Conservation (phyloP, 768 basidiomycete genomes). For the Leccinellum luteum region DNA sequence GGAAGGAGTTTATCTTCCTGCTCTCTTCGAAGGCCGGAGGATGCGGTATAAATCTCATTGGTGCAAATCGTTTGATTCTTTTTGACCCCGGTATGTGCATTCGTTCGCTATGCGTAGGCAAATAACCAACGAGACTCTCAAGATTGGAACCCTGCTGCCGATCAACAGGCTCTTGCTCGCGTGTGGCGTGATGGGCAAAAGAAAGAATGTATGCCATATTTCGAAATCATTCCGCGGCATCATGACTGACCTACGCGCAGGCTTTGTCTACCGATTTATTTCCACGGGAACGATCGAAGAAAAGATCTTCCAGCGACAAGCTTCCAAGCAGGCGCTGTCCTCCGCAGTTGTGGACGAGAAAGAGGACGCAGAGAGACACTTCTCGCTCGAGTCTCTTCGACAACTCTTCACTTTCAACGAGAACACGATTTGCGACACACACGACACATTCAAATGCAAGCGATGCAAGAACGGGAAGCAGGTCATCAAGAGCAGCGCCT, state of each 20-base stretch:
- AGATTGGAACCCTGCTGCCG: slow-evolving; percentile 99
- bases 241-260: slow-evolving; percentile 36
- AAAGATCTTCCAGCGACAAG: slow-evolving; percentile 98
- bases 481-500: slow-evolving; percentile 72
- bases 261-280: slow-evolving; percentile 98
- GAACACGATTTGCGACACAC: slow-evolving; percentile 85
- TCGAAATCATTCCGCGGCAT: background rate
- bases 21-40: slow-evolving; percentile 95
- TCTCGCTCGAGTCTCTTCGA: slow-evolving; percentile 82
- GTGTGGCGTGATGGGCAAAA: slow-evolving; percentile 99
- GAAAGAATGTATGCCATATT: slow-evolving; percentile 81
- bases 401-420: slow-evolving; percentile 93
- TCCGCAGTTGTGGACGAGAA: slow-evolving; percentile 98
- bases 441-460: slow-evolving; percentile 98
- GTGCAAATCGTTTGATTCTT: slow-evolving; percentile 91
- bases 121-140: background rate
- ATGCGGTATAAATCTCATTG: slow-evolving; percentile 96
- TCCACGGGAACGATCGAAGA: slow-evolving; percentile 97
- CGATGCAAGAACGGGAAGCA: slow-evolving; percentile 87
- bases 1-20: slow-evolving; percentile 92
- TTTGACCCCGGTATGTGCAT: slow-evolving; percentile 82
- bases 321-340: slow-evolving; percentile 92
- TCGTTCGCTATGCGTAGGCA: background rate
- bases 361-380: slow-evolving; percentile 93
- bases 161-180: slow-evolving; percentile 96